Percentiles rank a stretch among this genome's conserved stretches.
These are phyloP conservation scores for Dianthus caryophyllus DNA, from an alignment of 148 eudicot genomes.

Conservation along the genomic window DNA sequence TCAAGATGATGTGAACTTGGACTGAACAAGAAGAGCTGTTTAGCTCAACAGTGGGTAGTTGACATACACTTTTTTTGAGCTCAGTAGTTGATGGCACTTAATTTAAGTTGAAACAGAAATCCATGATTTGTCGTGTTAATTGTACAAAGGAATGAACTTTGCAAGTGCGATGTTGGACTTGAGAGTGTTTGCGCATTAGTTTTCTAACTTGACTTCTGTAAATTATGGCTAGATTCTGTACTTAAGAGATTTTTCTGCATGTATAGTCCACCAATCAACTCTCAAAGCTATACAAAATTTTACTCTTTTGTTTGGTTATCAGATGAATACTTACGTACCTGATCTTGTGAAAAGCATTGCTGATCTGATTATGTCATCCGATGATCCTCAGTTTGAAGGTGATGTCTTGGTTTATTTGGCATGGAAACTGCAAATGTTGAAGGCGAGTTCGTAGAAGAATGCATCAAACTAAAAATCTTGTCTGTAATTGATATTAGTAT, in stretches of 20 bases:
- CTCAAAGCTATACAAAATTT: slow-evolving; percentile 53
- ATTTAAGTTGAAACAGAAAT: background rate
- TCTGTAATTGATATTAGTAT: slow-evolving; percentile 50
- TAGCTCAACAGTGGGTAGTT: background rate
- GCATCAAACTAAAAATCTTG: slow-evolving; percentile 56
- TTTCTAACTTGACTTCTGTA: slow-evolving; percentile 15
- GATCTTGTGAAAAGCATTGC: slow-evolving; percentile 45
- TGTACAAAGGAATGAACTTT: too few relatives aligned
- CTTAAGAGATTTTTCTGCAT: slow-evolving; percentile 72
- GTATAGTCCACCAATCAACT: slow-evolving; percentile 47
- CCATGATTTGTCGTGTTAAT: background rate
- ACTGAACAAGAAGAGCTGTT: background rate
- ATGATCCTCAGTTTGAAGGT: slow-evolving; percentile 54
- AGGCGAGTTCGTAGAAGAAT: slow-evolving; percentile 39
- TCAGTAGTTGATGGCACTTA: background rate
- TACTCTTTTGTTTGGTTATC: slow-evolving; percentile 22
- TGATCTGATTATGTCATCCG: slow-evolving; percentile 62
- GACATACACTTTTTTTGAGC: background rate
- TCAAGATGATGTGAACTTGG: background rate
- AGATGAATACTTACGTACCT: slow-evolving; percentile 65
- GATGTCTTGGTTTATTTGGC: slow-evolving; percentile 72
- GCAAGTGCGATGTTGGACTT: too few relatives aligned
- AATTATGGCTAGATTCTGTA: slow-evolving; percentile 46
- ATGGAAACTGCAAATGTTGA: slow-evolving; percentile 34
- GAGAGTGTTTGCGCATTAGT: too few relatives aligned